Conservation (phyloP, 2,329 filamentous ascomycete species). For the Zasmidium citrigriseum region DNA sequence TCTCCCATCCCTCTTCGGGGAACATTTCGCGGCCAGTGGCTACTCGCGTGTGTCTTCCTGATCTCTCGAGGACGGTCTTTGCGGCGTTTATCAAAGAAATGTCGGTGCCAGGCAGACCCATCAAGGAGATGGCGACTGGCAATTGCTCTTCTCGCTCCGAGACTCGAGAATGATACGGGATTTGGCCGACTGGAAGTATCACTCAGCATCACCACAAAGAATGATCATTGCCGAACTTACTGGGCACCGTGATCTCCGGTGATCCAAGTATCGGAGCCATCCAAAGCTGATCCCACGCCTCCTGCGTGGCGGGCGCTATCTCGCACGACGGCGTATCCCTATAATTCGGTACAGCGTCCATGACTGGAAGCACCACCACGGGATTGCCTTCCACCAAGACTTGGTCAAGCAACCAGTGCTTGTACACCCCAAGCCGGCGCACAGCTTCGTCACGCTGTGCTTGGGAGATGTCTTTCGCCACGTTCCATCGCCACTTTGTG, state of each 20-base stretch:
- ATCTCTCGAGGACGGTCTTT: not conserved
- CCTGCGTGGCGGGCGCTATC: not conserved
- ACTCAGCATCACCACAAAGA: not conserved
- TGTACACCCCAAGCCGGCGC: not conserved
- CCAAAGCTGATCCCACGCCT: slow-evolving; percentile 7
- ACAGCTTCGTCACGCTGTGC: not conserved
- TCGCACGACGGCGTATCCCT: not conserved
- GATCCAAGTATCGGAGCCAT: slow-evolving; percentile 6
- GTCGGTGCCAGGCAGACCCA: not conserved
- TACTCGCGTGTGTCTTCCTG: not conserved
- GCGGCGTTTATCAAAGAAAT: not conserved
- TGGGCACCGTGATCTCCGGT: slow-evolving; percentile 9
- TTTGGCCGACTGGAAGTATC: slow-evolving; percentile 5
- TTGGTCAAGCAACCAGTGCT: not conserved
- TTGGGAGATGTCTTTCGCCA: not conserved
- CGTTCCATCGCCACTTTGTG: slow-evolving; percentile 3
- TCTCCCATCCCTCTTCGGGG: not conserved
- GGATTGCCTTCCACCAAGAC: not conserved
- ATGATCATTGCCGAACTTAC: not conserved
- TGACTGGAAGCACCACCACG: slow-evolving; percentile 3
- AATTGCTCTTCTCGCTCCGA: not conserved
- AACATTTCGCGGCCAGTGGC: not conserved
- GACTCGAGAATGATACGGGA: slow-evolving; percentile 1
- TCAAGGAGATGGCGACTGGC: not conserved
- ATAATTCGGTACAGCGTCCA: not conserved